Evolutionary conservation across 176 grass and related monocot genomes (phyloP), one percentile per base, ranked within the genome.

Genomic region (Aegilops tauschii): DNA sequence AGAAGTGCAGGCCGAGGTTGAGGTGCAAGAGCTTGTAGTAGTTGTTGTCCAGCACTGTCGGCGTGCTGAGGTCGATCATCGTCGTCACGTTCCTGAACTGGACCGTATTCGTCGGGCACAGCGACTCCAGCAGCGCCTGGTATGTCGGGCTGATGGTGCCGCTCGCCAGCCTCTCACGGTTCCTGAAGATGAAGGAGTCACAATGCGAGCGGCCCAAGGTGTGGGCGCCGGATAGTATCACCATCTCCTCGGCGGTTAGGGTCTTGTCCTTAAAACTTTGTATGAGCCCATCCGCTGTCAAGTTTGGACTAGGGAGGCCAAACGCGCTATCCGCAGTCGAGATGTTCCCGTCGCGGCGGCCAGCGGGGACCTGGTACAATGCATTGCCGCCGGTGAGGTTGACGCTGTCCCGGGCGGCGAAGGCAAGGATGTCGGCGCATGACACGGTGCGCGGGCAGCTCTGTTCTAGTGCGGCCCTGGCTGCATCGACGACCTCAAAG

Each of bases 181-280:
- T 93, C 10, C 3, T 74, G 59, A 70, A n/a, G 3, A 91, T 54
- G 87, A 98, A 98, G 5, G 79, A 61, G 30, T 11, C 23, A 63
- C 91, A 95, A 68, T 93, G 95, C 21, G 93, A 94, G 21, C 85
- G 73, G 39, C 95, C 92, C 6, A 97, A 61, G 4, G 95, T 97
- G 86, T 97, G 95, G 13, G 95, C 86, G 0, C 91, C 95, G 0
- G 91, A 98, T 2, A 95, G 89, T 11, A 90, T 63, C 10, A 95
- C 93, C 89, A 98, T 83, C 14, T 95, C 95, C 34, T 91, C 91
- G 13, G 73, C 49, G 5, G 6, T 95, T 8, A 95, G 83, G 45
- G 9, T 77, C 76, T 79, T 88, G 2, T 14, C 1, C 0, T 49
- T 14, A 12, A 14, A 49, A 49, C 45, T 14, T 5, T 49, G 45